Evolutionary conservation across 2,329 filamentous ascomycete genomes (phyloP), one percentile per base, ranked within the genome.

Genomic region (Arachnomyces sp.): DNA sequence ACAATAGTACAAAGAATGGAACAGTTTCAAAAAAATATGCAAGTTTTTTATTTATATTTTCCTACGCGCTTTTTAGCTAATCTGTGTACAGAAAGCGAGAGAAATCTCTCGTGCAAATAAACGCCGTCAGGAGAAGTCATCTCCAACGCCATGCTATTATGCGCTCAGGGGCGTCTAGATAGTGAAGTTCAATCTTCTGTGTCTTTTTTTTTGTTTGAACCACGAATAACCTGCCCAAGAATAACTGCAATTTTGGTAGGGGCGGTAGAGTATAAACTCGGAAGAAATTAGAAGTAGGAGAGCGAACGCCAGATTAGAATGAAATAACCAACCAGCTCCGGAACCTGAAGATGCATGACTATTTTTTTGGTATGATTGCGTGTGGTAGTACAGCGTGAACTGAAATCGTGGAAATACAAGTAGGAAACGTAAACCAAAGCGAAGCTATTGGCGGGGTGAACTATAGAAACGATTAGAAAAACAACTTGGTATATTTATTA

Each of bases 361-460:
- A 13, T 29, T 56, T 54, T 52, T 55, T 59, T 60, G 57, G 42
- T 55, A 52, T 54, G 45, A 49, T 51, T 54, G 36, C 51, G 48
- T 54, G 39, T 64, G 57, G 51, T 65, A 52, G 51, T 65, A 66
- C 62, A 66, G 56, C 51, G 53, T 52, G 55, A 53, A 50, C 54
- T 16, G 14, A 38, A 33, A 39, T 30, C 15, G 34, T 36, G 12
- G 39, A 28, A 13, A 36, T 34, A 37, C 30, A 35, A 35, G 14
- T 28, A 30, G 3, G n/a, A 40, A 28, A 29, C 21, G 36, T 25
- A 17, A 15, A 38, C 28, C 18, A 21, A 28, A 32, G 40, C 16
- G 31, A 52, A 39, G 54, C 60, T 55, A 66, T 52, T 67, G 63
- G 43, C 62, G 63, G 17, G 64, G 63, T 40, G 64, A 66, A 47